Conservation (phyloP, 2,329 filamentous ascomycete species). For the Epichloe uncinata region DNA sequence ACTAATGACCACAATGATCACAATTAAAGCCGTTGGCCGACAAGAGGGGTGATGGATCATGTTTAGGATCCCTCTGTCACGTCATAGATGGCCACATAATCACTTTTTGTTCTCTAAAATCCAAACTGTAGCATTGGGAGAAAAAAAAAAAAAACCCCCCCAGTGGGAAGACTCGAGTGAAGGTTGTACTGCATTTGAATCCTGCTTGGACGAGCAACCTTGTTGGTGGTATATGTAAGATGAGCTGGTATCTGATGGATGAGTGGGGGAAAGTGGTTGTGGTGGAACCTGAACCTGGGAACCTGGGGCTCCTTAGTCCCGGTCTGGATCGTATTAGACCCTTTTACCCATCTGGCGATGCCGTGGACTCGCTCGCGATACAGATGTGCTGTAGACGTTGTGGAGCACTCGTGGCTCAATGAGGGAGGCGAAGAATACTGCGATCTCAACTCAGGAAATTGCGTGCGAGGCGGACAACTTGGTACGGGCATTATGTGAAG, state of each 20-base stretch:
- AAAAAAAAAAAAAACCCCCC: no score
- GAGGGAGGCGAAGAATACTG: no score
- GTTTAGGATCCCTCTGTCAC: not conserved
- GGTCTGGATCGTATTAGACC: not conserved
- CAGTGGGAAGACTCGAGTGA: not conserved
- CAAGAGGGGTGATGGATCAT: not conserved
- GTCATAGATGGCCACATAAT: not conserved
- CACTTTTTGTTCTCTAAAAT: not conserved
- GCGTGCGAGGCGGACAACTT: no score
- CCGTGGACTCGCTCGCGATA: not conserved
- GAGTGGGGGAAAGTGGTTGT: not conserved
- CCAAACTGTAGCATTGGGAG: not conserved
- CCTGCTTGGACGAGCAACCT: not conserved
- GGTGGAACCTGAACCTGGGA: no score
- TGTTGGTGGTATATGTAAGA: not conserved
- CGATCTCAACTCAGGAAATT: no score
- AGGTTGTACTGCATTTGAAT: not conserved
- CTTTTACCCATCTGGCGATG: not conserved
- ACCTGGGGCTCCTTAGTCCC: not conserved
- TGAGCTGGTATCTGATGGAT: no score
- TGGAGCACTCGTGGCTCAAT: no score
- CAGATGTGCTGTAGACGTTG: no score
- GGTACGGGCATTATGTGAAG: no score
- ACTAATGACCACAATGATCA: not conserved
- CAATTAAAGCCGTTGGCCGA: not conserved